Evolutionary conservation across 352 stramenopile species (phyloP).

Genomic region (Phytophthora pistaciae): DNA sequence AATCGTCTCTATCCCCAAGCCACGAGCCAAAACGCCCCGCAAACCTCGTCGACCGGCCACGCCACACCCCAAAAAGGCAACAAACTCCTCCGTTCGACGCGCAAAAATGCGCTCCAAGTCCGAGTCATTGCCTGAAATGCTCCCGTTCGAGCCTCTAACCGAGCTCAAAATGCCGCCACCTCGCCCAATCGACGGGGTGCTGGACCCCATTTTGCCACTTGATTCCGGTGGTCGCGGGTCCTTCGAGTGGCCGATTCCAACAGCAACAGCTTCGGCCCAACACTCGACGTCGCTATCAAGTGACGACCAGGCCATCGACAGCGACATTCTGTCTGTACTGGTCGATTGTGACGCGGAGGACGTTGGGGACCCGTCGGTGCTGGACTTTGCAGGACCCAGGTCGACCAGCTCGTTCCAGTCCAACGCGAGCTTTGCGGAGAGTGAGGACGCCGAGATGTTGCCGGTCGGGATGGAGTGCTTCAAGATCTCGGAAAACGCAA

Average conservation of each 20-base stretch:
- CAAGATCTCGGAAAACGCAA: slow-evolving; percentile 39
- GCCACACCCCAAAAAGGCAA: slow-evolving; percentile 40
- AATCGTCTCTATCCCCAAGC: not conserved
- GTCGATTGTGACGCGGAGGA: slow-evolving; percentile 62
- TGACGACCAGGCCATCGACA: slow-evolving; percentile 76
- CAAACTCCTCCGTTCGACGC: slow-evolving; percentile 23
- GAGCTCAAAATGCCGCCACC: slow-evolving; percentile 39
- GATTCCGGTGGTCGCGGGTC: slow-evolving; percentile 18
- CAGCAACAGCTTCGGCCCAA: slow-evolving; percentile 24
- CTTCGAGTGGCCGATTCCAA: slow-evolving; percentile 46
- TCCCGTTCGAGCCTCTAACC: slow-evolving; percentile 32
- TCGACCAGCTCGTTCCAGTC: slow-evolving; percentile 43
- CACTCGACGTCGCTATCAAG: slow-evolving; percentile 50
- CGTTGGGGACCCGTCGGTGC: slow-evolving; percentile 29
- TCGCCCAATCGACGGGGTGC: slow-evolving; percentile 48
- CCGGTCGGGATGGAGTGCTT: slow-evolving; percentile 52
- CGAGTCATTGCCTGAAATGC: slow-evolving; percentile 56
- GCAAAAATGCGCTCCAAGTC: slow-evolving; percentile 71
- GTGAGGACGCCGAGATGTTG: slow-evolving; percentile 52
- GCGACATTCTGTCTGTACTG: slow-evolving; percentile 78
- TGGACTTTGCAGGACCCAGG: slow-evolving; percentile 24
- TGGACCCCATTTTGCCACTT: slow-evolving; percentile 36
- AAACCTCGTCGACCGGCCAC: slow-evolving; percentile 46
- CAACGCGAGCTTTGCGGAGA: slow-evolving; percentile 31
- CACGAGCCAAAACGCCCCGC: slow-evolving; percentile 29